These are phyloP conservation scores for Bathelium albidoporum DNA, from an alignment of 495 filamentous ascomycete genomes.

Conservation along the genomic window DNA sequence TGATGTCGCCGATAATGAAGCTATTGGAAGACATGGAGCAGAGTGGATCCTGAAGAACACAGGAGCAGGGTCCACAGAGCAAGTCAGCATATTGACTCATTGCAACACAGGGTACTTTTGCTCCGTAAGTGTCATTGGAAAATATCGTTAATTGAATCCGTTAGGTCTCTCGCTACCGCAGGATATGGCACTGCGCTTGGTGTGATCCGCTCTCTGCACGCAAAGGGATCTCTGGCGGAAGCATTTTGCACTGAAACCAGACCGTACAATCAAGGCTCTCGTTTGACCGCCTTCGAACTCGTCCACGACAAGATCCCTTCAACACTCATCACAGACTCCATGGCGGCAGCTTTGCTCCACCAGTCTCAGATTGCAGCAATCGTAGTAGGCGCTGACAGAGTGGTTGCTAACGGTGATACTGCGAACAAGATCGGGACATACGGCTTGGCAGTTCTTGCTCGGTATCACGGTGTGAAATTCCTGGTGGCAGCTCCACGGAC, in stretches of 20 bases:
- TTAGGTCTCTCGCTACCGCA: constrained; percentile 81
- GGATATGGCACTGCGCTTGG: constrained; percentile 93
- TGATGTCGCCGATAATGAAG: constrained; percentile 75
- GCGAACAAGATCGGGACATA: constrained; percentile 99
- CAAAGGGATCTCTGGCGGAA: constrained; percentile 52
- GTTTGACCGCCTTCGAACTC: constrained; percentile 90
- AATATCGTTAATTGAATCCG: constrained; percentile 15
- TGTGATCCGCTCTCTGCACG: constrained; percentile 76
- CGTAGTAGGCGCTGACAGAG: constrained; percentile 88
- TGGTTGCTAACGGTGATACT: constrained; percentile 92
- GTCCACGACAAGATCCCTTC: constrained; percentile 88
- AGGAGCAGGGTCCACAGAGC: constrained; percentile 29
- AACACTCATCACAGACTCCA: constrained; percentile 90
- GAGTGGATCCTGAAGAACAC: constrained; percentile 60
- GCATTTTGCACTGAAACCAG: constrained; percentile 95
- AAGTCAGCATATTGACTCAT: constrained; percentile 74
- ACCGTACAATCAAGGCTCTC: constrained; percentile 94
- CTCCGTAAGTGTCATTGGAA: background rate
- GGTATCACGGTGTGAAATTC: constrained; percentile 82
- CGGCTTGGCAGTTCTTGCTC: constrained; percentile 72
- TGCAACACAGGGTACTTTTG: constrained; percentile 80
- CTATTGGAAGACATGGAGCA: constrained; percentile 73
- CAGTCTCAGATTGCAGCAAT: constrained; percentile 64
- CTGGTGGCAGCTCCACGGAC: constrained; percentile 90
- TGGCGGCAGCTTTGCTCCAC: constrained; percentile 73